Conservation (phyloP, 495 filamentous ascomycete genomes). For the Aspergillus cavernicola region DNA sequence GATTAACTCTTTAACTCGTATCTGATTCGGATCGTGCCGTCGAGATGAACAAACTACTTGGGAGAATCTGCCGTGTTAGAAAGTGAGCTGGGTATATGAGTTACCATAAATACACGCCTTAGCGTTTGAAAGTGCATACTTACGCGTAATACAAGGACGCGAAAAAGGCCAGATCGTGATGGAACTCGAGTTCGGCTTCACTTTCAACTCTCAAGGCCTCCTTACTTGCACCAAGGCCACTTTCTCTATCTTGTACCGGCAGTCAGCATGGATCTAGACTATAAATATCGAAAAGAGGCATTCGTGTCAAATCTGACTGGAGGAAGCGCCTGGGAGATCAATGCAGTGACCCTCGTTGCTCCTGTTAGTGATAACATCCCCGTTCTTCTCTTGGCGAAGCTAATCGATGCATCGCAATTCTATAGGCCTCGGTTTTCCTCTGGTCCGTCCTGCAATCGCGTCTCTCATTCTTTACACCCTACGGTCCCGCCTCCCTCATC, state of each 20-base stretch:
- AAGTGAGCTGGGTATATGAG: not conserved
- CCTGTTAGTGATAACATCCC: constrained; percentile 56
- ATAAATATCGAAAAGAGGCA: constrained; percentile 89
- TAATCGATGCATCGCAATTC: not conserved
- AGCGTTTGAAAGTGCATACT: too few species aligned
- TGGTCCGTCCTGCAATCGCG: constrained; percentile 89
- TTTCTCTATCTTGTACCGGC: not conserved
- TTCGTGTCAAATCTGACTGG: constrained; percentile 94
- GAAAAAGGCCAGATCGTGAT: too few species aligned
- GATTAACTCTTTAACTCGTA: too few species aligned
- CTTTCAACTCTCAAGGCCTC: not conserved
- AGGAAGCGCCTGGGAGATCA: constrained; percentile 79
- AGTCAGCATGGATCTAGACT: constrained; percentile 54
- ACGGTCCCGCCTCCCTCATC: constrained; percentile 60
- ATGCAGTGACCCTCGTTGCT: constrained; percentile 75
- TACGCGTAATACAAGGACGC: not conserved
- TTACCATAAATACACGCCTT: too few species aligned
- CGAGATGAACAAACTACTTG: not conserved
- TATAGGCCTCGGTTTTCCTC: constrained; percentile 72
- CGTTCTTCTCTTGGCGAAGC: not conserved
- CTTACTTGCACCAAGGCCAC: not conserved
- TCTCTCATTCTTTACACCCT: constrained; percentile 77
- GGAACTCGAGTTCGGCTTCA: not conserved
- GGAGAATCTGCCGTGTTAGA: not conserved
- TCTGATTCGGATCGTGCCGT: not conserved